Evolutionary conservation across 495 filamentous ascomycete genomes (phyloP), one percentile per base, ranked within the genome.

Genomic region (Hypomontagnella submonticulosa): DNA sequence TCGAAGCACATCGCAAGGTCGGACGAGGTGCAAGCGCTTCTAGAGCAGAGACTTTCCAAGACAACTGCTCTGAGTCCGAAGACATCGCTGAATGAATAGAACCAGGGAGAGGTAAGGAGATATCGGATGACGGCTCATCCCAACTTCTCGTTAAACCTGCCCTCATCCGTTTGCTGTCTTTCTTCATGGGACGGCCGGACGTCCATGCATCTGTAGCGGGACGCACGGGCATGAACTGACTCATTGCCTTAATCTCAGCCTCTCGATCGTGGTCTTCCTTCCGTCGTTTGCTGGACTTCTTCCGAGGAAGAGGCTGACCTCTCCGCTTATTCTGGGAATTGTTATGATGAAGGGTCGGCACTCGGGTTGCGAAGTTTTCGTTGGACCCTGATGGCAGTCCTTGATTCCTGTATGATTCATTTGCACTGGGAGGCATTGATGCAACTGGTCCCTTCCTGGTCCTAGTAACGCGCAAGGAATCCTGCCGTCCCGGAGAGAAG

Each of bases 211-310:
- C 81, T 9, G 84, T 79, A 9, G 83, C 81, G 2, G 85, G 79
- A 38, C 89, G 87, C 20, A 83, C 81, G 37, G 89, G 88, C 43
- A 87, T 71, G 18, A 92, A 84, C 27, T 86, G 87, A 40, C 88
- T 89, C 88, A 97, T 89, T n/a, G 90, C 83, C 59, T 87, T 88
- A 66, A 97, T 92, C 76, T 97, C 92, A 53, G 90, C 90, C 73
- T 96, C 92, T 13, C 93, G 84, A 52, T 86, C 81, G 71, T 86
- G 85, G 56, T 96, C 90, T 36, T 89, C 77, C 33, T 87, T 85
- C 52, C 89, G 88, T 55, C 89, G 84, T 77, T 93, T 96, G 80
- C 89, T 95, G 12, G 91, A 88, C 67, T 86, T 90, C 46, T 89
- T 86, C 30, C 87, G 84, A 36, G 86, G 75, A 19, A 89, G 78